These are phyloP conservation scores for Sugiyamaella novakii DNA, from an alignment of 1,139 yeast species.

Conservation along the genomic window DNA sequence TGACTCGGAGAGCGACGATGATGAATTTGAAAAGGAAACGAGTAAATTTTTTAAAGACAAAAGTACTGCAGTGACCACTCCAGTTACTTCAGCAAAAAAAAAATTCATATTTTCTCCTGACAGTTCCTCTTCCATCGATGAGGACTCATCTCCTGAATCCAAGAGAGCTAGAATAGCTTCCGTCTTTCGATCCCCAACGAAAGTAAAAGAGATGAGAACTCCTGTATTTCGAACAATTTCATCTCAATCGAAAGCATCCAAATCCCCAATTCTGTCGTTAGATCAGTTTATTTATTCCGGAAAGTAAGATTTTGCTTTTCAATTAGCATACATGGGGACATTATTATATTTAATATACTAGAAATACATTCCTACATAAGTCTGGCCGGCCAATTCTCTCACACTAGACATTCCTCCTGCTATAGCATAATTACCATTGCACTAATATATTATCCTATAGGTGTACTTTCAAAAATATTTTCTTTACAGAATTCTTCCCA, in stretches of 20 bases:
- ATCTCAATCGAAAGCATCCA: too few species aligned
- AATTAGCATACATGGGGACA: too few species aligned
- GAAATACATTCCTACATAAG: too few species aligned
- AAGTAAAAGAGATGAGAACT: neutral
- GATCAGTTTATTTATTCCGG: slow-evolving; percentile 15
- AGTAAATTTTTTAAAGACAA: slow-evolving; percentile 18
- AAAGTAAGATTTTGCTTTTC: too few species aligned
- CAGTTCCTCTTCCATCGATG: slow-evolving; percentile 16
- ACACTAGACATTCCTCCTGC: too few species aligned
- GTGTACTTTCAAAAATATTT: slow-evolving; percentile 8
- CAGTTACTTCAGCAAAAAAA: neutral
- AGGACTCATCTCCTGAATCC: slow-evolving; percentile 16
- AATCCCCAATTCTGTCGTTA: slow-evolving; percentile 1
- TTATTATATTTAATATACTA: too few species aligned
- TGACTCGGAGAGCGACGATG: slow-evolving; percentile 24
- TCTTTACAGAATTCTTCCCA: slow-evolving; percentile 53
- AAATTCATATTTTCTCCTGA: neutral
- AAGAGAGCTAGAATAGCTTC: neutral
- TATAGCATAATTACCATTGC: too few species aligned
- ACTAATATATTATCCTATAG: slow-evolving; percentile 6
- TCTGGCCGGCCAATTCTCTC: too few species aligned
- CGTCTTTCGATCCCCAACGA: neutral
- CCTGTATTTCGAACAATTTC: neutral
- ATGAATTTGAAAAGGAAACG: slow-evolving; percentile 3
- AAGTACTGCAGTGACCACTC: neutral